Evolutionary conservation across 495 filamentous ascomycete species (phyloP), one percentile per base, ranked within the genome.

Genomic region (Neurospora sp.): DNA sequence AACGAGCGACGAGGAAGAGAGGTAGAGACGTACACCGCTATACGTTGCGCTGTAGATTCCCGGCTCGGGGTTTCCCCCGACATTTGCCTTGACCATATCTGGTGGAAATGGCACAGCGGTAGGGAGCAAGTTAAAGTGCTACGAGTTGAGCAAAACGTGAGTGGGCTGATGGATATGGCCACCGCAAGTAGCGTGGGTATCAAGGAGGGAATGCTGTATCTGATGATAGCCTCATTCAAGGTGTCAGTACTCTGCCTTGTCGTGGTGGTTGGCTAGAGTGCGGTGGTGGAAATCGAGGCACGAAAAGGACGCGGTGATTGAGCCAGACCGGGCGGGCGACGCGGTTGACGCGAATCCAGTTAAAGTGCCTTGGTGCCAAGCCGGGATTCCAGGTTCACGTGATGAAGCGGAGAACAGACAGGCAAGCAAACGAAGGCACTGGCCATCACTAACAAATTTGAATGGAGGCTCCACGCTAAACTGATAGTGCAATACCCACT

Each of bases 21-120:
- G 12, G 42, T n/a, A 73, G 71, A 20, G 20, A 85, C 91, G 83
- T 86, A 97, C 94, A 89, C 91, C 93, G 82, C 94, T 97, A 81
- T 97, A 97, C 0, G 94, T 97, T 68, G 94, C 94, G 81, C 92
- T 93, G 81, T 94, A 97, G 70, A 97, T 89, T 75, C 84, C 84
- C 22, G 76, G 74, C 39, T 70, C 71, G 22, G 76, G 73, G 39
- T 71, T 74, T 73, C 77, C 75, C 41, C 70, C 71, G 22, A 75
- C 74, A 41, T 73, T 74, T 72, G 77, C 78, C 72, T 84, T 84
- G 31, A 77, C 81, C 84, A 86, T 86, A 41, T 35, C 77, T 73
- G 41, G 37, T 68, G 46, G 12, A 5, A 70, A 35, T 53, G 48
- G 12, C 39, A 53, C 35, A 38, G 37, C 42, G 69, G 71, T 75